phyloP scores from a whole-genome alignment of 2,329 filamentous ascomycete species.

The Pseudovirgaria hyperparasitica region DNA sequence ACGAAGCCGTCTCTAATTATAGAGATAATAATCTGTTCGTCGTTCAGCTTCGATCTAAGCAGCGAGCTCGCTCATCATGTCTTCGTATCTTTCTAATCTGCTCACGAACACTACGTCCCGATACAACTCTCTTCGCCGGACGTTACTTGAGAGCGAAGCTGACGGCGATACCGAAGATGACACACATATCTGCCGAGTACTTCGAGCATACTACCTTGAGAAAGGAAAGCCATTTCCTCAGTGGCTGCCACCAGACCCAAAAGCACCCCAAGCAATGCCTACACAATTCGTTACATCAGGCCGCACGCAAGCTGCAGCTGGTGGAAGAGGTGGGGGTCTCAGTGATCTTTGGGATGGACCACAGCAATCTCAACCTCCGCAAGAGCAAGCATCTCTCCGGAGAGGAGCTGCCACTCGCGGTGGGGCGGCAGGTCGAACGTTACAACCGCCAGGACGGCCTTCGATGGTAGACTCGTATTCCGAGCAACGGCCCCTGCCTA shows the following conservation, averaged over 20 bases:
- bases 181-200: constrained; percentile 85
- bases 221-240: constrained; percentile 67
- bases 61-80: constrained; percentile 22
- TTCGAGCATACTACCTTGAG: constrained; percentile 86
- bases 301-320: constrained; percentile 19
- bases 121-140: constrained; percentile 46
- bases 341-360: constrained; percentile 47
- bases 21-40: too few species aligned
- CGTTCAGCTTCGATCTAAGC: too few species aligned
- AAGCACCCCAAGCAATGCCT: constrained; percentile 45
- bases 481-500: constrained; percentile 49
- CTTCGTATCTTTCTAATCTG: constrained; percentile 70
- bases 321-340: constrained; percentile 34
- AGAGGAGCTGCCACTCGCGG: constrained; percentile 29
- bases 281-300: constrained; percentile 39
- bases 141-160: constrained; percentile 51
- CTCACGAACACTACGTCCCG: constrained; percentile 43
- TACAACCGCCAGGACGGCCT: constrained; percentile 12
- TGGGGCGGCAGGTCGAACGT: constrained; percentile 21
- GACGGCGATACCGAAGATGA: constrained; percentile 60
- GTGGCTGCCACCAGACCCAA: constrained; percentile 89
- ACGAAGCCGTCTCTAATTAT: too few species aligned
- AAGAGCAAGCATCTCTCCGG: constrained; percentile 29
- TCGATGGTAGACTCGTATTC: constrained; percentile 18
- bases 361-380: constrained; percentile 21